Conservation (phyloP, 305 asterid species). For the Solanum chacoense region DNA sequence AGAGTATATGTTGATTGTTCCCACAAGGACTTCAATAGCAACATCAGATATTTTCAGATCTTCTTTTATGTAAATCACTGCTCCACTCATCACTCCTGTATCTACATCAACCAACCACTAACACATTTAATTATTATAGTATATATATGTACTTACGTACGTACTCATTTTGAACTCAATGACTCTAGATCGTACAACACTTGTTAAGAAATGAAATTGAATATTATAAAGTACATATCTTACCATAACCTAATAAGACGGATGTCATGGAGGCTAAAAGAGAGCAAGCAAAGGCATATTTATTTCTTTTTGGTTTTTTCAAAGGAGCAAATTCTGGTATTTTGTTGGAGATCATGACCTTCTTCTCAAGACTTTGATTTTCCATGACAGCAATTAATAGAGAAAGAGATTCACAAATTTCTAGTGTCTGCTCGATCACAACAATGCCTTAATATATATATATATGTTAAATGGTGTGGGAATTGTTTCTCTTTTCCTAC, state of each 20-base stretch:
- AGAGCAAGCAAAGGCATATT: constrained; percentile 6
- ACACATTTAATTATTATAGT: background rate
- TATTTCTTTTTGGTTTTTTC: constrained; percentile 9
- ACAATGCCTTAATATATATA: too few relatives aligned
- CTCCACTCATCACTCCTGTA: background rate
- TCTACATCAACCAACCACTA: constrained; percentile 15
- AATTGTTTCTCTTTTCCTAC: background rate
- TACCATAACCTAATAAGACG: constrained; percentile 8
- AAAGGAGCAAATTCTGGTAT: background rate
- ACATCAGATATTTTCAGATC: constrained; percentile 30
- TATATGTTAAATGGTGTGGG: background rate
- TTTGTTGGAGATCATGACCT: background rate
- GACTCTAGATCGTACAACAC: background rate
- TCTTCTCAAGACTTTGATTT: background rate
- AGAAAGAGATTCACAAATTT: too few relatives aligned
- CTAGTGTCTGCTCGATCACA: background rate
- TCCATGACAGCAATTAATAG: background rate
- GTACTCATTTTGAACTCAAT: background rate
- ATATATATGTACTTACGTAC: background rate
- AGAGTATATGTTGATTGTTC: constrained; percentile 28
- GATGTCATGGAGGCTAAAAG: constrained; percentile 10
- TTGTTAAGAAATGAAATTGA: background rate
- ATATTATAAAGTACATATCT: background rate
- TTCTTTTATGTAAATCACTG: constrained; percentile 17
- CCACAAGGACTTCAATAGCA: constrained; percentile 26